phyloP scores from a whole-genome alignment of 352 stramenopile species.

The Phytopythium helicoides region DNA sequence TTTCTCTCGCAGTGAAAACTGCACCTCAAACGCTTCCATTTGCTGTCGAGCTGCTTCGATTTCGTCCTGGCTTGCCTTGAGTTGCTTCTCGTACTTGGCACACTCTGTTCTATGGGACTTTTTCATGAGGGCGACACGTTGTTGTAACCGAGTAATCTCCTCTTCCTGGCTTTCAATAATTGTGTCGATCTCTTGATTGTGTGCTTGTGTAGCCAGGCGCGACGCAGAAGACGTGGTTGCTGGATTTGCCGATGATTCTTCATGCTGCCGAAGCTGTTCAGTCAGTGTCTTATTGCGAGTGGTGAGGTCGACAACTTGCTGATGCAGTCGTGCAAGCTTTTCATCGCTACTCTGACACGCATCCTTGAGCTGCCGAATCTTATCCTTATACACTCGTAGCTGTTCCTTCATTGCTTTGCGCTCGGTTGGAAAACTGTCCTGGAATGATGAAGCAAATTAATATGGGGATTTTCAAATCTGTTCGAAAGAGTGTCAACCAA shows the following conservation, averaged over 20 bases:
- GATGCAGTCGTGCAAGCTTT: slow-evolving; percentile 37
- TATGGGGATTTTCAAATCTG: not conserved
- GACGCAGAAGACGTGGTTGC: slow-evolving; percentile 5
- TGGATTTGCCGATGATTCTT: slow-evolving; percentile 18
- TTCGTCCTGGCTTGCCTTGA: slow-evolving; percentile 42
- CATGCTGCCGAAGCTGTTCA: slow-evolving; percentile 42
- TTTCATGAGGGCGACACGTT: slow-evolving; percentile 62
- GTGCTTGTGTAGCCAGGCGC: slow-evolving; percentile 3
- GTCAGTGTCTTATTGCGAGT: slow-evolving; percentile 54
- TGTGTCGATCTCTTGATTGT: slow-evolving; percentile 27
- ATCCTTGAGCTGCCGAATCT: slow-evolving; percentile 57
- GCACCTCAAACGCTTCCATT: slow-evolving; percentile 47
- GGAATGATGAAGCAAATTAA: not conserved
- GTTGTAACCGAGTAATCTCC: slow-evolving; percentile 58
- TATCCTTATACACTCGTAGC: slow-evolving; percentile 59
- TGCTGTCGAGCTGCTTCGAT: slow-evolving; percentile 35
- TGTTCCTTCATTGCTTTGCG: slow-evolving; percentile 54
- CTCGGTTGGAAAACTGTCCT: slow-evolving; percentile 56
- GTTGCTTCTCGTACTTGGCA: slow-evolving; percentile 45
- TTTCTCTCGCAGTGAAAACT: slow-evolving; percentile 59
- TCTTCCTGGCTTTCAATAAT: slow-evolving; percentile 65
- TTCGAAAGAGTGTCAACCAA: not conserved
- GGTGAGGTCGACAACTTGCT: slow-evolving; percentile 53
- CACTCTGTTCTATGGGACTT: slow-evolving; percentile 48
- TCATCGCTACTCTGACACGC: slow-evolving; percentile 46